phyloP scores from a whole-genome alignment of 495 filamentous ascomycete species.

The Trichoderma erinaceum region DNA sequence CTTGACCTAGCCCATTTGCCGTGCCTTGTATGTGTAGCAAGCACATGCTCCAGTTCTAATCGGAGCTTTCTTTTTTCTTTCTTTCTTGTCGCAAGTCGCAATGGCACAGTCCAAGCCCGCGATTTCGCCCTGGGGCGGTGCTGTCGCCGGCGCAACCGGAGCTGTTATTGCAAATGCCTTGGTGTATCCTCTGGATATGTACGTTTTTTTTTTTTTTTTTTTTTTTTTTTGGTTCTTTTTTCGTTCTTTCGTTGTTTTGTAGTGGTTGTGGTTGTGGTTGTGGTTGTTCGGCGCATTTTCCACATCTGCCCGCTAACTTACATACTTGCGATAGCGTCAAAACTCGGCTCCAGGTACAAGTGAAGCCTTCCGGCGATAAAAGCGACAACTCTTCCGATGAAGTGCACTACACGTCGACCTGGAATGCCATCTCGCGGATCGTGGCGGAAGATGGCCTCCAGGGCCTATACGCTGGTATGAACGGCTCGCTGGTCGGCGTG shows the following conservation, averaged over 20 bases:
- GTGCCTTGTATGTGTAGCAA: too few relatives aligned
- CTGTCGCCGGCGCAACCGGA: conserved; percentile 86
- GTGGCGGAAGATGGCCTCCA: conserved; percentile 68
- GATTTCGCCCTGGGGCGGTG: conserved; percentile 89
- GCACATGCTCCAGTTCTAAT: too few relatives aligned
- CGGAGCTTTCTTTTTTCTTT: too few relatives aligned
- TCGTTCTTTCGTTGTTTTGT: too few relatives aligned
- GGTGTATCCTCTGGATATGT: conserved; percentile 98
- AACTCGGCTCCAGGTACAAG: conserved; percentile 94
- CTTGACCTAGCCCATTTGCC: neutral
- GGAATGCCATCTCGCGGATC: conserved; percentile 86
- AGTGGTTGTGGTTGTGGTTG: neutral
- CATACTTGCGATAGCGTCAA: conserved; percentile 60
- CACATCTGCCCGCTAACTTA: neutral
- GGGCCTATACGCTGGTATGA: conserved; percentile 86
- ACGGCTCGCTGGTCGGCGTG: conserved; percentile 80
- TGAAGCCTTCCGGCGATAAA: conserved; percentile 53
- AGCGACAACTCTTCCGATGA: conserved; percentile 36
- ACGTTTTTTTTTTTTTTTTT: conserved; percentile 35
- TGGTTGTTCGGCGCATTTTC: neutral
- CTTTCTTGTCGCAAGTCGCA: conserved; percentile 7
- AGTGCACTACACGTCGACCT: conserved; percentile 73
- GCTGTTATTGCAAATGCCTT: conserved; percentile 92
- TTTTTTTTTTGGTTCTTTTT: too few relatives aligned
- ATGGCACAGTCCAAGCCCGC: conserved; percentile 84